Evolutionary conservation across 345 rosid genomes (phyloP).

Genomic region (Punica granatum): DNA sequence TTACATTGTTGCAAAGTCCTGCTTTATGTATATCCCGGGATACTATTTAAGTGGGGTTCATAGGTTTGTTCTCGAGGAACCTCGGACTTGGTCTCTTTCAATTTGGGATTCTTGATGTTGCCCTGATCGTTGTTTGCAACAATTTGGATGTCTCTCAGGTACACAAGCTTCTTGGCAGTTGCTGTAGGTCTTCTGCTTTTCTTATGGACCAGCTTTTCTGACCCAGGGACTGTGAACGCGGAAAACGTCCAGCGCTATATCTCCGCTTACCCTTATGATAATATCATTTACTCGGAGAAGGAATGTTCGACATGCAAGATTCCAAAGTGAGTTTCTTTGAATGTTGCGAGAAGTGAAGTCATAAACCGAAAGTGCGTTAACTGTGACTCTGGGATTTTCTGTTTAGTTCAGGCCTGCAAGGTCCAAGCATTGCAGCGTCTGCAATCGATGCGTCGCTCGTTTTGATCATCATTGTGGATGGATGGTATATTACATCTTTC

Average conservation of each 20-base stretch:
- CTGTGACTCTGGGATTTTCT: slow-evolving; percentile 8
- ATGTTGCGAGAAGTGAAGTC: not conserved
- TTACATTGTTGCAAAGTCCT: slow-evolving; percentile 45
- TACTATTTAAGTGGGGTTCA: slow-evolving; percentile 74
- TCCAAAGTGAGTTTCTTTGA: slow-evolving; percentile 49
- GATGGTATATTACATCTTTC: slow-evolving; percentile 45
- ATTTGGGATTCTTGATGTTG: not conserved
- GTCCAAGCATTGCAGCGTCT: slow-evolving; percentile 93
- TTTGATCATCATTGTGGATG: slow-evolving; percentile 98
- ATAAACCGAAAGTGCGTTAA: not conserved
- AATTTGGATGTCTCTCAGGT: slow-evolving; percentile 35
- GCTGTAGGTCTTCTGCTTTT: slow-evolving; percentile 66
- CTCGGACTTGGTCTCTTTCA: not conserved
- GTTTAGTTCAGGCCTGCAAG: slow-evolving; percentile 70
- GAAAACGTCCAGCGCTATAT: slow-evolving; percentile 60
- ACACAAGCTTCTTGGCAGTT: slow-evolving; percentile 60
- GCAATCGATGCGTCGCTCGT: slow-evolving; percentile 87
- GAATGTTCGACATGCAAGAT: slow-evolving; percentile 82
- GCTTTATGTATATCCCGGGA: slow-evolving; percentile 77
- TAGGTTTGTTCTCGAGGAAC: slow-evolving; percentile 32
- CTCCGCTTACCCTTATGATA: slow-evolving; percentile 75
- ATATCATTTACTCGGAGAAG: slow-evolving; percentile 61
- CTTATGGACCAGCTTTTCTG: slow-evolving; percentile 75
- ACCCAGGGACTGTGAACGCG: slow-evolving; percentile 74
- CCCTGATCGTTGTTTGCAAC: not conserved